phyloP scores from a whole-genome alignment of 2,329 filamentous ascomycete genomes.

The Fusarium sp. region DNA sequence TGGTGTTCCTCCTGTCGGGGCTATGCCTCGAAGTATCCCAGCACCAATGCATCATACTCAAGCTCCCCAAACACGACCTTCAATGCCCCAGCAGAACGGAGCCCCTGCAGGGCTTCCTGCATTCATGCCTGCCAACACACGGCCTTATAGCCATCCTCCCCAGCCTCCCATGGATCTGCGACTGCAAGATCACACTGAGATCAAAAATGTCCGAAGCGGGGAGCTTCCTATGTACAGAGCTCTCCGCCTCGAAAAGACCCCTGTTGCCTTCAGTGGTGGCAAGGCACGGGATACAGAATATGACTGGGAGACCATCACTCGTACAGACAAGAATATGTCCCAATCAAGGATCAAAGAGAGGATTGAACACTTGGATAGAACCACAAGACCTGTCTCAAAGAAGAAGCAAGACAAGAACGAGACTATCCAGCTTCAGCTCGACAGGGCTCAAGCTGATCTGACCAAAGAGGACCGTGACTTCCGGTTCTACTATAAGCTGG shows the following conservation, averaged over 20 bases:
- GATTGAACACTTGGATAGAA: constrained; percentile 50
- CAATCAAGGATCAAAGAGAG: constrained; percentile 49
- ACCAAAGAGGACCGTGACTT: constrained; percentile 47
- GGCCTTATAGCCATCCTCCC: constrained; percentile 15
- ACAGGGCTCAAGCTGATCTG: constrained; percentile 50
- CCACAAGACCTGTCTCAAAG: constrained; percentile 45
- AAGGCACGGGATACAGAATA: constrained; percentile 47
- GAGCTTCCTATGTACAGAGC: constrained; percentile 51
- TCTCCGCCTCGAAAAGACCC: constrained; percentile 54
- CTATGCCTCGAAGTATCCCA: constrained; percentile 17
- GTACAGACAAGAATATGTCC: constrained; percentile 48
- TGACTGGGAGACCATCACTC: constrained; percentile 53
- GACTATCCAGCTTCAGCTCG: constrained; percentile 54
- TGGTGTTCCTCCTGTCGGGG: not conserved
- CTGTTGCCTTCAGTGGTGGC: constrained; percentile 46
- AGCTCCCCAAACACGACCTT: not conserved
- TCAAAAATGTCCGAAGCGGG: constrained; percentile 51
- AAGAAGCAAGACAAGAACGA: constrained; percentile 52
- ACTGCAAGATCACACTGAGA: constrained; percentile 28
- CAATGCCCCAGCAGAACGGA: constrained; percentile 1
- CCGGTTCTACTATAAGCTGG: constrained; percentile 53
- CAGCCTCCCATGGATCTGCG: constrained; percentile 30
- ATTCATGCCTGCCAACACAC: constrained; percentile 4
- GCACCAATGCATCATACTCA: constrained; percentile 9
- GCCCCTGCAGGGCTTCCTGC: constrained; percentile 4